Conservation (phyloP, 2,329 filamentous ascomycete species). For the Diaporthe ampelina region DNA sequence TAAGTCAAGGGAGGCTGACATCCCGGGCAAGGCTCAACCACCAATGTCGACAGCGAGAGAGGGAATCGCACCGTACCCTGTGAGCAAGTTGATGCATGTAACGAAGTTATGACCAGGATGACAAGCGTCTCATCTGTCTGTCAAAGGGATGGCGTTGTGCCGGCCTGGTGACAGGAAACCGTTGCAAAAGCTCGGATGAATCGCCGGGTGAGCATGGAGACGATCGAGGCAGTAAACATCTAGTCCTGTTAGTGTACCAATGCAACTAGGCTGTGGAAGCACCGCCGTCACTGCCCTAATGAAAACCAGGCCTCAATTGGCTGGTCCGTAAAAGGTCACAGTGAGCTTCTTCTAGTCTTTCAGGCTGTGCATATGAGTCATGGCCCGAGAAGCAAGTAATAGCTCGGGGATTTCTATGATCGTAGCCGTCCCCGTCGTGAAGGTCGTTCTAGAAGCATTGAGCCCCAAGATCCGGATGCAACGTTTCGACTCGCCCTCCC, state of each 20-base stretch:
- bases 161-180: not conserved
- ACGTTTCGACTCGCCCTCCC: not conserved
- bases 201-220: not conserved
- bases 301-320: not conserved
- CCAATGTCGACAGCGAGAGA: not conserved
- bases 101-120: not conserved
- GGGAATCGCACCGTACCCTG: not conserved
- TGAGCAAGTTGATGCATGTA: not conserved
- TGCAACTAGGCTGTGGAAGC: not conserved
- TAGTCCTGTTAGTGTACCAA: not conserved
- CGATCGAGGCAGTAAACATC: not conserved
- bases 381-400: not conserved
- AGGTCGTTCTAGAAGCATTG: not conserved
- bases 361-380: not conserved
- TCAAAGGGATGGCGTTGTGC: not conserved
- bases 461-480: not conserved
- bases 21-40: not conserved
- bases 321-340: not conserved
- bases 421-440: not conserved
- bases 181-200: conserved; percentile 7
- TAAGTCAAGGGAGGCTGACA: not conserved
- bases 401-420: not conserved
- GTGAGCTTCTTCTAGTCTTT: not conserved
- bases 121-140: not conserved
- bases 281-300: not conserved